Conservation (phyloP, 2,329 filamentous ascomycete species). For the Pezizomycotina sp. region DNA sequence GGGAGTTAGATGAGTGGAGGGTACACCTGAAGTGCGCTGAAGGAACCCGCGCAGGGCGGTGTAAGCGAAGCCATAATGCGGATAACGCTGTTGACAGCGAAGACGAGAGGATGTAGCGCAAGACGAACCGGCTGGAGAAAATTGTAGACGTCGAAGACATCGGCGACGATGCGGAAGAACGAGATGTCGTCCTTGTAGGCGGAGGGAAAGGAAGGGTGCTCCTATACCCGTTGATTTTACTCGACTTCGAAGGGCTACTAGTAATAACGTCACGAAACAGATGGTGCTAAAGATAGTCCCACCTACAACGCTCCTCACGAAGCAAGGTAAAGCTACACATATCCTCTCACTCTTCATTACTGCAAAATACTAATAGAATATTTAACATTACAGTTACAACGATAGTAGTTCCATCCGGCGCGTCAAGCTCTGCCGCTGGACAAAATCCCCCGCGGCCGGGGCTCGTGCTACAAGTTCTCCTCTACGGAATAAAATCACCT, state of each 20-base stretch:
- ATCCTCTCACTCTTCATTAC: constrained; percentile 71
- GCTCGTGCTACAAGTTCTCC: constrained; percentile 93
- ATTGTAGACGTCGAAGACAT: constrained; percentile 25
- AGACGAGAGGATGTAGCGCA: constrained; percentile 20
- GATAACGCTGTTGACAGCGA: constrained; percentile 23
- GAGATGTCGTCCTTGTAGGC: constrained; percentile 46
- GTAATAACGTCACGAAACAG: constrained; percentile 51
- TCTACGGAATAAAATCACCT: constrained; percentile 94
- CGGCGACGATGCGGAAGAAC: constrained; percentile 21
- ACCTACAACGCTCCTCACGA: constrained; percentile 75
- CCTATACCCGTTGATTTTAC: constrained; percentile 76
- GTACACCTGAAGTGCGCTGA: constrained; percentile 55
- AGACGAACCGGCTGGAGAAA: constrained; percentile 16
- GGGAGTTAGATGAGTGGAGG: constrained; percentile 60
- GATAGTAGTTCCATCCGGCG: constrained; percentile 1
- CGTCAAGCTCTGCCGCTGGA: constrained; percentile 72
- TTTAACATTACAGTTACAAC: background rate
- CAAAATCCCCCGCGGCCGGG: constrained; percentile 88
- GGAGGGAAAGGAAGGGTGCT: constrained; percentile 30
- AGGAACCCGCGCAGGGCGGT: constrained; percentile 30
- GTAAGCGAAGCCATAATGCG: constrained; percentile 19
- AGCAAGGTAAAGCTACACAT: constrained; percentile 91
- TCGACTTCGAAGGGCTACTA: constrained; percentile 36
- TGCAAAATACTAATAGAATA: background rate
- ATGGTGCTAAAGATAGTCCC: constrained; percentile 90